Conservation (phyloP, 768 basidiomycete genomes). For the Rubroboletus pulcherrimus region DNA sequence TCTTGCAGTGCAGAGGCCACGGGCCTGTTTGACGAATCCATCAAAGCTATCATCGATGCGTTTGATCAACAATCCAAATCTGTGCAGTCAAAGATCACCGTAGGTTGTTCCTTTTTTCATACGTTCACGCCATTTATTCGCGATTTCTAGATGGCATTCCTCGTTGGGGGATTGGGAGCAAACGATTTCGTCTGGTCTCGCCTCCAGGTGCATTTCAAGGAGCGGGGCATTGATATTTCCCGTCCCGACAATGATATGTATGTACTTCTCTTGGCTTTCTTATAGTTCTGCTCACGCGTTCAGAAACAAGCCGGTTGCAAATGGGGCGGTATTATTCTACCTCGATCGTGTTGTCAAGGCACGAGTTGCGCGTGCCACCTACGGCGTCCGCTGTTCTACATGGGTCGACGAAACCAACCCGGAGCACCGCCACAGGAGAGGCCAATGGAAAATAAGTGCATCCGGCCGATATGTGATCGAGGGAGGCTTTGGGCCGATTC, state of each 20-base stretch:
- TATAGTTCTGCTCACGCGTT: not conserved
- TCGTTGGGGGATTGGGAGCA: slow-evolving; percentile 6
- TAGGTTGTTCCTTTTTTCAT: not conserved
- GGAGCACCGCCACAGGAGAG: not conserved
- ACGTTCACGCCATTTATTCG: too few species aligned
- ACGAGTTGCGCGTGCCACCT: not conserved
- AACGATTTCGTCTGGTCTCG: slow-evolving; percentile 7
- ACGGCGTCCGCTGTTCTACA: not conserved
- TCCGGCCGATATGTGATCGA: not conserved
- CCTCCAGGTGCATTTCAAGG: slow-evolving; percentile 5
- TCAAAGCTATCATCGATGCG: slow-evolving; percentile 10
- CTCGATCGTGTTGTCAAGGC: not conserved
- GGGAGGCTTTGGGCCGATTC: not conserved
- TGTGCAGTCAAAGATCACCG: not conserved
- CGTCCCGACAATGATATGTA: slow-evolving; percentile 11
- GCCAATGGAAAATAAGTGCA: not conserved
- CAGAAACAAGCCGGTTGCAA: slow-evolving; percentile 12
- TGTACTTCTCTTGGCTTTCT: not conserved
- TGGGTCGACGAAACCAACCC: not conserved
- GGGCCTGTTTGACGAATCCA: slow-evolving; percentile 2
- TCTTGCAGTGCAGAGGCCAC: slow-evolving; percentile 3
- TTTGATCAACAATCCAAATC: slow-evolving; percentile 7
- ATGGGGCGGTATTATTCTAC: slow-evolving; percentile 5
- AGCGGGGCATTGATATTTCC: not conserved
- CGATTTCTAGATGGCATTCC: slow-evolving; percentile 4